phyloP scores from a whole-genome alignment of 257 asterid genomes.

The Petunia axillaris region DNA sequence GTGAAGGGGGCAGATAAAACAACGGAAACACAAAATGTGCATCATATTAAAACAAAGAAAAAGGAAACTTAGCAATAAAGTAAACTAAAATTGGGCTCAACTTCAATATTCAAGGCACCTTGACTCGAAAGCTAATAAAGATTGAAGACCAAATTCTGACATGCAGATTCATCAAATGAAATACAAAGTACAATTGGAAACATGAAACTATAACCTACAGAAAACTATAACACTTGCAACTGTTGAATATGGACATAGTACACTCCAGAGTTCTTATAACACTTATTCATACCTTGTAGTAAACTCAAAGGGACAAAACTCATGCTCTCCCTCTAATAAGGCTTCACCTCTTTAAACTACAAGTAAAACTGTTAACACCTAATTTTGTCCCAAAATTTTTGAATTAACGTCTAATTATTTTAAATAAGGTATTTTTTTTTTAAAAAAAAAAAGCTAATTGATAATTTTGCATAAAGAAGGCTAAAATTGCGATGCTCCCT shows the following conservation, averaged over 20 bases:
- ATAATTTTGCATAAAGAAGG: too few species aligned
- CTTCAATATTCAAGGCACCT: neutral
- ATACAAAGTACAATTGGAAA: slow-evolving; percentile 12
- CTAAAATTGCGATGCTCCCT: too few species aligned
- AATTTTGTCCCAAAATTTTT: too few species aligned
- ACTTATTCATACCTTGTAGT: too few species aligned
- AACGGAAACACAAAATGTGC: slow-evolving; percentile 1
- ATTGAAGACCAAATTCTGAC: neutral
- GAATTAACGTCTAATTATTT: too few species aligned
- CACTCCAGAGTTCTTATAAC: too few species aligned
- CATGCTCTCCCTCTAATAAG: neutral
- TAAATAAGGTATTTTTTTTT: too few species aligned
- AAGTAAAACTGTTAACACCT: neutral
- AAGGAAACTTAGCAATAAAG: neutral
- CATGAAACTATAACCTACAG: neutral
- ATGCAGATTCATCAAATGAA: slow-evolving; percentile 1
- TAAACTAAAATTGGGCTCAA: neutral
- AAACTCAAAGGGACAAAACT: neutral
- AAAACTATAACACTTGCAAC: neutral
- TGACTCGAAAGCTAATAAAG: slow-evolving; percentile 5
- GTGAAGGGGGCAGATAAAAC: neutral
- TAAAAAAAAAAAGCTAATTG: too few species aligned
- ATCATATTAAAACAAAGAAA: neutral
- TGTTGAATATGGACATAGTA: neutral
- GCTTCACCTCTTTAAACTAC: slow-evolving; percentile 1